Evolutionary conservation across 73 alveolate species (phyloP), one percentile per base, ranked within the genome.

Genomic region (Stentor coeruleus): DNA sequence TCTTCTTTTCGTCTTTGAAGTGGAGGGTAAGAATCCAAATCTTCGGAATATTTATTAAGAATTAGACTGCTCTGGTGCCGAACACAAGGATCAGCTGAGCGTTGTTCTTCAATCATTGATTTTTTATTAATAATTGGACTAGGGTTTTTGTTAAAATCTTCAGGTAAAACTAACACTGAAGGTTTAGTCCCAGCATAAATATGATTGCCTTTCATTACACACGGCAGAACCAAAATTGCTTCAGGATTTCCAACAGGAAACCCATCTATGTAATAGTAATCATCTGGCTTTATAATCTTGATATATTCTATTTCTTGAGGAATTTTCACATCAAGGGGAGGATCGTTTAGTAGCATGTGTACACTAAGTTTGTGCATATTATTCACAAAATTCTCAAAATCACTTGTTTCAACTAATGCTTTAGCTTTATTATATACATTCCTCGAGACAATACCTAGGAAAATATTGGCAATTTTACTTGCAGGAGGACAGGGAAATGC

Each of bases 201-300:
- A 37, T 39, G 15, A 30, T 73, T 42, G 39, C 39, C 35, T 39
- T 85, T 39, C 81, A 59, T 14, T 39, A 74, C 84, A 39, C 81
- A 36, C 20, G 86, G 86, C 77, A 83, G 28, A 2, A 83, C 81
- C 3, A 80, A 42, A 28, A 74, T 58, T 30, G 79, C 58, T n/a
- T 60, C 59, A 37, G 86, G 66, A 6, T 35, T 35, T 20, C 74
- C 80, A 33, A 59, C 41, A 0, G 84, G 85, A 38, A 83, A 83
- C 0, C 89, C 89, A 33, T 83, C 89, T 31, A 83, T 83, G 74
- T 58, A 83, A 39, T 59, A 75, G 76, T n/a, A 75, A 11, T 83
- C 84, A 35, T 74, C 75, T 30, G 81, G 81, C 35, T 42, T 83
- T 77, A 35, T 49, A 33, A 6, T 36, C 55, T 6, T 38, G 81